Evolutionary conservation across 768 basidiomycete species (phyloP), one percentile per base, ranked within the genome.

Genomic region (Auriscalpium orientale): DNA sequence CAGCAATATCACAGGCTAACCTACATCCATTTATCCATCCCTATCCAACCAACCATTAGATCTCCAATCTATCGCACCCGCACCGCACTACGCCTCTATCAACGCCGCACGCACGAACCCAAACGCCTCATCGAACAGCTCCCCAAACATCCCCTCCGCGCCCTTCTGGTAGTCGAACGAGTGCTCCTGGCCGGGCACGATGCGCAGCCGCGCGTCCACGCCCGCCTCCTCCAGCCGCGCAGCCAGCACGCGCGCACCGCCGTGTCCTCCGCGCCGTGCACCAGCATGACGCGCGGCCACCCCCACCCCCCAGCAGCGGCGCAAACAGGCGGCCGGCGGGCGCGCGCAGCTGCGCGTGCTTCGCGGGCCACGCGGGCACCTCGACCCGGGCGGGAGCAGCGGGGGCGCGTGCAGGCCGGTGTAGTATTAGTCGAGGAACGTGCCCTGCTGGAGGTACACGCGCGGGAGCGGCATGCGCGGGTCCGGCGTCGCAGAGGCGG

Each of bases 381-480:
- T 34, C 47, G 13, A n/a, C 18, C 8, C 46, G 1, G 16, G 11
- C n/a, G 36, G 55, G 12, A 63, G 48, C 4, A 53, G 56, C 7
- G 61, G 81, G 80, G 20, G 73, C 13, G 62, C 63, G 51, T 74
- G 69, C 12, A 49, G 48, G 13, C 75, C 74, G 0, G 83, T 82
- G 61, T 76, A 80, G 60, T 84, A n/a, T n/a, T n/a, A 85, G 66
- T 87, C 84, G 1, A 85, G 61, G 46, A 71, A 79, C 3, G 64
- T 65, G 16, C 84, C 86, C 16, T 79, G 70, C 64, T 88, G 85
- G 20, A 84, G 68, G 57, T 81, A 84, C 10, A 86, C 68, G 4
- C 81, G 74, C 13, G 74, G 66, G 45, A 87, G 70, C 16, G 77
- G 70, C 82, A 82, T 83, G 45, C 85, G 79, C 5, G 80, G 79